These are phyloP conservation scores for Nitzschia sp. DNA, from an alignment of 108 stramenopile species.

Conservation along the genomic window DNA sequence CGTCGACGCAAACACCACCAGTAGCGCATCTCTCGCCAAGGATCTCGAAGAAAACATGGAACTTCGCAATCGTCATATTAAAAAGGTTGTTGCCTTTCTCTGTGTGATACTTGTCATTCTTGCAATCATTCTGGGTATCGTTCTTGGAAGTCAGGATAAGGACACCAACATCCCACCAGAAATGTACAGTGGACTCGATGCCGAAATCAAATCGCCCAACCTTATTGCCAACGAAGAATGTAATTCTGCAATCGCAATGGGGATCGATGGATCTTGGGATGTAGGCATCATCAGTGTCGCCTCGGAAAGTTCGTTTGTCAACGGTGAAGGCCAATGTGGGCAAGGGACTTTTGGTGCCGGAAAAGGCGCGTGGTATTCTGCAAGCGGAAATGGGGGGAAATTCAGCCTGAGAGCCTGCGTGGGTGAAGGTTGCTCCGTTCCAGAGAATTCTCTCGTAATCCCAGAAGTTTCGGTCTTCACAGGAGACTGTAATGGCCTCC, in stretches of 20 bases:
- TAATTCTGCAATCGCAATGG: background rate
- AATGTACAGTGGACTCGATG: background rate
- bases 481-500: constrained; percentile 3
- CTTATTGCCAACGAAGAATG: background rate
- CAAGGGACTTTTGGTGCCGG: background rate
- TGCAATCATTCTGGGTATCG: constrained; percentile 3
- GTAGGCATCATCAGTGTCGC: constrained; percentile 4
- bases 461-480: background rate
- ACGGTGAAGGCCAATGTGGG: background rate
- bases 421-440: background rate
- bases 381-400: background rate
- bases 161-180: background rate
- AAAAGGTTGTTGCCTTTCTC: background rate
- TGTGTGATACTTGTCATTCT: constrained; percentile 2
- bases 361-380: background rate
- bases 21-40: background rate
- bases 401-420: background rate
- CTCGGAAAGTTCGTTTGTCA: background rate
- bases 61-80: background rate
- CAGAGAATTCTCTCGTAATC: background rate
- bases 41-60: background rate
- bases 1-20: background rate
- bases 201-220: background rate
- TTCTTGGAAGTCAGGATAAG: background rate
- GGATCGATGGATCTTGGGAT: background rate